These are phyloP conservation scores for Fusarium sp. DNA, from an alignment of 2,329 filamentous ascomycete genomes.

Conservation along the genomic window DNA sequence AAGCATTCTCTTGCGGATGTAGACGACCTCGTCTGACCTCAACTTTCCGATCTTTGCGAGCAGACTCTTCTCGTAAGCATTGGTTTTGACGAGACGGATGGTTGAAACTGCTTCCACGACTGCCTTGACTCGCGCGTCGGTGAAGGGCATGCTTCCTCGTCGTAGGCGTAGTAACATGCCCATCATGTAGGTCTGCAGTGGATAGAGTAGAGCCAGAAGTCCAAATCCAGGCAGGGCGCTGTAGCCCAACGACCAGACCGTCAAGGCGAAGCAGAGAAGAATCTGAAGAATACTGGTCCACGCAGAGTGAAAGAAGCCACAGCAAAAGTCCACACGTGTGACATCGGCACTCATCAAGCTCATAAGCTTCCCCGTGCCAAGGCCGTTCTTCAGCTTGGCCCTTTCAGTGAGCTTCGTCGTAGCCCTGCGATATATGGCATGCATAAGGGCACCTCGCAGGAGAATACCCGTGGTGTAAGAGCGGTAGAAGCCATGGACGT, in stretches of 20 bases:
- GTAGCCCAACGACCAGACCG: slow-evolving; percentile 21
- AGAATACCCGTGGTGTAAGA: slow-evolving; percentile 19
- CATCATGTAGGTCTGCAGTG: slow-evolving; percentile 33
- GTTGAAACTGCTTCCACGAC: slow-evolving; percentile 25
- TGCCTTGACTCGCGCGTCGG: slow-evolving; percentile 19
- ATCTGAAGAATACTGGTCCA: slow-evolving; percentile 51
- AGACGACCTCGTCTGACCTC: slow-evolving; percentile 15
- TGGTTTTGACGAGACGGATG: slow-evolving; percentile 24
- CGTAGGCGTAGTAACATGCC: slow-evolving; percentile 13
- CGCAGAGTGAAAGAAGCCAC: slow-evolving; percentile 47
- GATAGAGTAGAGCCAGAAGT: slow-evolving; percentile 16
- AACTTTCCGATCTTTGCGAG: slow-evolving; percentile 28
- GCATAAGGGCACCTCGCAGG: slow-evolving; percentile 25
- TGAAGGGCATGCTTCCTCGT: slow-evolving; percentile 24
- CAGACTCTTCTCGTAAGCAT: slow-evolving; percentile 25
- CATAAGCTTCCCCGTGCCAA: slow-evolving; percentile 47
- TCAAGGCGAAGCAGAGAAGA: slow-evolving; percentile 45
- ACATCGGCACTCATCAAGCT: slow-evolving; percentile 50
- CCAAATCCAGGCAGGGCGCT: slow-evolving; percentile 24
- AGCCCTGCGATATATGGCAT: slow-evolving; percentile 26
- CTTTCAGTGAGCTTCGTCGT: slow-evolving; percentile 25
- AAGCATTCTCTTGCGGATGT: slow-evolving; percentile 34
- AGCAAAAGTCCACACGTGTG: slow-evolving; percentile 49
- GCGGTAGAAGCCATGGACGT: slow-evolving; percentile 28
- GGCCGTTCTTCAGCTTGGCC: slow-evolving; percentile 32